Percentiles rank a stretch among this genome's conserved stretches.
These are phyloP conservation scores for Rhizoclosmatium globosum DNA, from an alignment of 192 early-diverging fungal genomes.

Conservation along the genomic window DNA sequence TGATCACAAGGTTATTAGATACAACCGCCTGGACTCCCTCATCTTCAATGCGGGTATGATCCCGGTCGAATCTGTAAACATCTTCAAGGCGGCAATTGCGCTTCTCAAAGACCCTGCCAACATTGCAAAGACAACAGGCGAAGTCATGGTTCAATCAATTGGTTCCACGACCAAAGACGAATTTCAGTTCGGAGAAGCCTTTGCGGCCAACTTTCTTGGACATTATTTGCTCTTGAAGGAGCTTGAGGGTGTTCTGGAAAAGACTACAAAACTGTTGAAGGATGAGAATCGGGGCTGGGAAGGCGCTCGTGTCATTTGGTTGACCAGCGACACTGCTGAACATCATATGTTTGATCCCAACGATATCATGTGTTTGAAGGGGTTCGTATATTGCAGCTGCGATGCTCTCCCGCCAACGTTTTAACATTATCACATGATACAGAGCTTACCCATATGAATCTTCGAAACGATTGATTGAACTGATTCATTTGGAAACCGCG, in stretches of 20 bases:
- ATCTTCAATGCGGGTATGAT: constrained; percentile 62
- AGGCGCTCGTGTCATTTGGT: constrained; percentile 51
- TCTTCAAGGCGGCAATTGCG: constrained; percentile 26
- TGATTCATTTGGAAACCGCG: constrained; percentile 44
- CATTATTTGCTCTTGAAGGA: constrained; percentile 56
- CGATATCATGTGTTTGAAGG: constrained; percentile 55
- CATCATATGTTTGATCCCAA: constrained; percentile 43
- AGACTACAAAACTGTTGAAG: constrained; percentile 41
- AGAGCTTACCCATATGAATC: constrained; percentile 57
- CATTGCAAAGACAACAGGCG: constrained; percentile 55
- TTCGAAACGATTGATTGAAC: constrained; percentile 57
- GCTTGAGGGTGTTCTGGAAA: constrained; percentile 19
- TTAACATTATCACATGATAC: not conserved
- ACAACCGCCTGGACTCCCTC: constrained; percentile 48
- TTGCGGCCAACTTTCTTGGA: constrained; percentile 63
- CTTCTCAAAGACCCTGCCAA: constrained; percentile 47
- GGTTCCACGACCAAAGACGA: constrained; percentile 51
- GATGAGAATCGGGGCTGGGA: not conserved
- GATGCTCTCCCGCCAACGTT: no score
- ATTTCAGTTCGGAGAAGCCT: constrained; percentile 47
- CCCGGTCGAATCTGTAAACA: constrained; percentile 41
- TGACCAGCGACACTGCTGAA: constrained; percentile 51
- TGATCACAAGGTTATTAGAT: constrained; percentile 18
- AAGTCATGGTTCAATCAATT: constrained; percentile 46
- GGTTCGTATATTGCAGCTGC: constrained; percentile 22